Evolutionary conservation across 768 basidiomycete genomes (phyloP), one percentile per base, ranked within the genome.

Genomic region (Lactifluus subvellereus): DNA sequence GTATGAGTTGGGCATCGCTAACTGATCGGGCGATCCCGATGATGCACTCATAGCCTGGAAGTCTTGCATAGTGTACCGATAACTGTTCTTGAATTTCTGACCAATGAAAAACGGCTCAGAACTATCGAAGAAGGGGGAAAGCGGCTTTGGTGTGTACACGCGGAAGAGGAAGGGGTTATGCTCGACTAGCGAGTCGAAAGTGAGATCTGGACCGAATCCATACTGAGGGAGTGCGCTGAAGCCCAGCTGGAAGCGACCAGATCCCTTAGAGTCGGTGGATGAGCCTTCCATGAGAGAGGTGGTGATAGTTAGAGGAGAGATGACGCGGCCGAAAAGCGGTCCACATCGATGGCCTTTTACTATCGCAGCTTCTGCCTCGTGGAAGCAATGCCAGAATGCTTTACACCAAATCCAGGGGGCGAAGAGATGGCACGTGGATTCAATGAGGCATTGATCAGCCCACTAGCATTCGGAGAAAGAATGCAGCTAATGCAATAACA

Each of bases 81-180:
- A 68, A 62, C 64, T 68, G 55, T 73, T 73, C 49, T 79, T 77
- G 72, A 86, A 89, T 71, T 79, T 82, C 59, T 83, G 84, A 22
- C 86, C 88, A 56, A 89, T 74, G 66, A 91, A 90, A 72, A 80
- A 87, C 1, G 85, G 80, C 69, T 88, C 82, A 4, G 78, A 74
- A 43, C 77, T 74, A 69, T 84, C 82, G 69, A 77, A 74, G 67
- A 80, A 79, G 20, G 72, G 80, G 1, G 82, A 81, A 48, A 75
- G 78, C 60, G 80, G 78, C 70, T 84, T 88, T 33, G 89, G 89
- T 40, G 88, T 89, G 71, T 91, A 85, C 14, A 91, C 83, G 48
- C 89, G 87, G 77, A 88, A 91, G 68, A 91, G 80, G 74, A 89
- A 90, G 38, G 81, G 84, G 71, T 90, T 91, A 58, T 79, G 77